Evolutionary conservation across 139 green algal genomes (phyloP).

Genomic region (Raphidocelis subcapitata): DNA sequence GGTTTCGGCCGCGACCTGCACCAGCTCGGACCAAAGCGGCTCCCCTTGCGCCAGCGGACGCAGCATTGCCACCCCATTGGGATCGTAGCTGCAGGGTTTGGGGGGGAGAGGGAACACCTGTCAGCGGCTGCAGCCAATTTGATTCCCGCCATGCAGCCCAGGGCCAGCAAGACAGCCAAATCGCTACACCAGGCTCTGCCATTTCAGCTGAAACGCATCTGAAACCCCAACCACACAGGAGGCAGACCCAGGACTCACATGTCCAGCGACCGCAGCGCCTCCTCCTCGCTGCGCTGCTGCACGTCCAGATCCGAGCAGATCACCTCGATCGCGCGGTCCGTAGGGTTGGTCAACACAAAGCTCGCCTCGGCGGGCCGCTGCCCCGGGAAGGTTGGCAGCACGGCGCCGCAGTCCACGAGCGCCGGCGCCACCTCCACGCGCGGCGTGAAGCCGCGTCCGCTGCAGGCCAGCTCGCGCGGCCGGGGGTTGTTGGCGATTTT

Average conservation of each 20-base stretch:
- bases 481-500: conserved; percentile 60
- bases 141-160: background rate
- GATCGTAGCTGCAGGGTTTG: conserved; percentile 36
- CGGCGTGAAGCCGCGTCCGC: conserved; percentile 42
- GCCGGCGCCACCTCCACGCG: conserved; percentile 44
- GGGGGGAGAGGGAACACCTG: too few species aligned
- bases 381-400: conserved; percentile 57
- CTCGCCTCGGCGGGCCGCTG: conserved; percentile 43
- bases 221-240: too few species aligned
- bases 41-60: conserved; percentile 46
- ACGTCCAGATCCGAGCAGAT: conserved; percentile 73
- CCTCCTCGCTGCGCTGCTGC: conserved; percentile 66
- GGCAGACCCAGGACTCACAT: too few species aligned
- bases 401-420: conserved; percentile 59
- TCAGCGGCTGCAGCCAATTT: too few species aligned
- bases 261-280: conserved; percentile 49
- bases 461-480: conserved; percentile 37
- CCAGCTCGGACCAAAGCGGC: conserved; percentile 56
- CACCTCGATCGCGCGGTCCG: conserved; percentile 56
- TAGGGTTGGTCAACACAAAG: conserved; percentile 60
- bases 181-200: background rate
- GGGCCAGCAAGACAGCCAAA: background rate
- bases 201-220: too few species aligned
- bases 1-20: conserved; percentile 27
- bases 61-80: conserved; percentile 40